Percentiles rank a stretch among this genome's conserved stretches.
Conservation (phyloP, 2,329 filamentous ascomycete species). For the Xenoacremonium recifei region DNA sequence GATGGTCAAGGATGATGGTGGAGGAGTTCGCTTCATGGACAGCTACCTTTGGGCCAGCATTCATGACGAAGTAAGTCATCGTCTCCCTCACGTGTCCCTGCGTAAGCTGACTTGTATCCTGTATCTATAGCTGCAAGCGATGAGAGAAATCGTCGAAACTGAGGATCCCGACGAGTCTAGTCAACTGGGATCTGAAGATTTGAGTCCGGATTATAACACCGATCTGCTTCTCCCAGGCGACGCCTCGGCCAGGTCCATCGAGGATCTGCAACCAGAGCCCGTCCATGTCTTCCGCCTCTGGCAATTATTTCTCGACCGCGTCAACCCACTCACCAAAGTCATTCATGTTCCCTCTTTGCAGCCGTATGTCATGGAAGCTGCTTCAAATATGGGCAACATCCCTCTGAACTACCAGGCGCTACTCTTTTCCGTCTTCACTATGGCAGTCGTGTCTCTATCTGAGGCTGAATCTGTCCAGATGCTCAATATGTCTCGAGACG, state of each 20-base stretch:
- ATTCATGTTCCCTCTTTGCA: slow-evolving; percentile 72
- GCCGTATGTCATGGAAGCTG: slow-evolving; percentile 62
- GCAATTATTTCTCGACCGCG: slow-evolving; percentile 71
- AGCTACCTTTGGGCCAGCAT: slow-evolving; percentile 53
- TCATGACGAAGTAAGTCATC: slow-evolving; percentile 51
- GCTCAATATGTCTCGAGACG: slow-evolving; percentile 48
- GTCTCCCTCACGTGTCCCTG: too few relatives aligned
- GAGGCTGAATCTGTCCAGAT: slow-evolving; percentile 54
- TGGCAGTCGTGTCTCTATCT: slow-evolving; percentile 55
- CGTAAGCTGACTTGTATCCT: not conserved
- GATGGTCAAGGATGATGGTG: slow-evolving; percentile 52
- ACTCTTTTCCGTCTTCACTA: slow-evolving; percentile 64
- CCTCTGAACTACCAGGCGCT: slow-evolving; percentile 60
- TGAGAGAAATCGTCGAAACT: slow-evolving; percentile 56
- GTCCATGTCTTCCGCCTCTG: slow-evolving; percentile 69
- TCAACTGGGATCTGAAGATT: slow-evolving; percentile 46
- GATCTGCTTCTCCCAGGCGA: slow-evolving; percentile 48
- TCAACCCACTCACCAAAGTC: slow-evolving; percentile 71
- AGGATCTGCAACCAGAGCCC: slow-evolving; percentile 61
- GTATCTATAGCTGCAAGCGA: slow-evolving; percentile 50
- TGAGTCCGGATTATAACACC: slow-evolving; percentile 51
- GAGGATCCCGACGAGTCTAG: slow-evolving; percentile 48
- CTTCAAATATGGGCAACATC: slow-evolving; percentile 52
- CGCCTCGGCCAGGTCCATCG: slow-evolving; percentile 36
- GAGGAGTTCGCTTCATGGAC: slow-evolving; percentile 56